Evolutionary conservation across 495 filamentous ascomycete genomes (phyloP).

Genomic region (Aspergillus indologenus): DNA sequence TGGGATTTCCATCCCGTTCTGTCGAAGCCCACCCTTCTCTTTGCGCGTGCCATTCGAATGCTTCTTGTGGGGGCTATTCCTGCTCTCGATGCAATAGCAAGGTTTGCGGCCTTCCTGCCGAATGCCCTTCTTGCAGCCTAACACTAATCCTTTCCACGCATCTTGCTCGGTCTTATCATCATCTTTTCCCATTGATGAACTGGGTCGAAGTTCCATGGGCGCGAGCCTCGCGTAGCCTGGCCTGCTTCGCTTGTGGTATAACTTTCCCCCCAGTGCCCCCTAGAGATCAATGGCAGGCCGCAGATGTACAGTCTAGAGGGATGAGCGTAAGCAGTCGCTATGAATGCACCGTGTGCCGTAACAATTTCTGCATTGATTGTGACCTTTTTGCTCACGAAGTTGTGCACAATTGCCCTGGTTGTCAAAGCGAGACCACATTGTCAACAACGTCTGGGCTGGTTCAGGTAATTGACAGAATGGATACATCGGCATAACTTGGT

Average conservation of each 20-base stretch:
- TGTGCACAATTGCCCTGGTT: conserved; percentile 93
- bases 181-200: conserved; percentile 86
- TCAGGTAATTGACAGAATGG: conserved; percentile 28
- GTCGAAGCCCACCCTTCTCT: conserved; percentile 69
- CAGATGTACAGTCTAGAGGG: conserved; percentile 47
- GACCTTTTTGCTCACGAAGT: conserved; percentile 92
- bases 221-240: conserved; percentile 49
- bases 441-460: conserved; percentile 8
- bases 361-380: conserved; percentile 97
- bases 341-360: conserved; percentile 75
- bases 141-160: conserved; percentile 97
- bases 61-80: conserved; percentile 81
- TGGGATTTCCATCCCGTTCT: conserved; percentile 97
- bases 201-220: conserved; percentile 90
- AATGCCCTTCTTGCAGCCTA: conserved; percentile 86
- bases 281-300: conserved; percentile 33
- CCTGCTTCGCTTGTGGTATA: conserved; percentile 50
- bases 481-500: conserved; percentile 25
- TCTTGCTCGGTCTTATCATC: conserved; percentile 90
- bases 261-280: conserved; percentile 50
- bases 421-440: conserved; percentile 57
- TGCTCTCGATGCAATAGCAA: conserved; percentile 87
- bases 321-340: conserved; percentile 87
- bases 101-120: conserved; percentile 86
- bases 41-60: conserved; percentile 87